Conservation (phyloP, 1,139 yeast species). For the Hyphopichia khmerensis region DNA sequence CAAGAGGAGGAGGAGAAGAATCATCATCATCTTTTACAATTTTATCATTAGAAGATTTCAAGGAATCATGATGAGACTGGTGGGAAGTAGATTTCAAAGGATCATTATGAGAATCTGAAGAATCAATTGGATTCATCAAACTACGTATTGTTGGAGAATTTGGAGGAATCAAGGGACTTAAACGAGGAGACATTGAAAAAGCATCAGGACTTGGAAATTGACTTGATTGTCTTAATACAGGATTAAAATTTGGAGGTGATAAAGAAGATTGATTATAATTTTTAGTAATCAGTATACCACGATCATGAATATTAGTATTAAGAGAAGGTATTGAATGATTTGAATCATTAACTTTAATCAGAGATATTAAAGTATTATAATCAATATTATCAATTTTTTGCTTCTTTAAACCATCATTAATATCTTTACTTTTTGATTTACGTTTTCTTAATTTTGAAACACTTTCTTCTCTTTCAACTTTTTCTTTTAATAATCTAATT, state of each 20-base stretch:
- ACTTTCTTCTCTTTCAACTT: conserved; percentile 32
- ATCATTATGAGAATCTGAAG: neutral
- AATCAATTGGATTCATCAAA: conserved; percentile 8
- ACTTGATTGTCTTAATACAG: conserved; percentile 5
- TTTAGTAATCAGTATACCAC: conserved; percentile 5
- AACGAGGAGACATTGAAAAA: neutral
- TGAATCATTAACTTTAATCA: neutral
- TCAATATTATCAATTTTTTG: neutral
- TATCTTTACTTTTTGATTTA: conserved; percentile 13
- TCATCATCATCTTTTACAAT: too few relatives aligned
- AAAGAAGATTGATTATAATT: neutral
- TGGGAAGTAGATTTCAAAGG: neutral
- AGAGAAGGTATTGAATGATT: too few relatives aligned
- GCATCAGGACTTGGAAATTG: neutral
- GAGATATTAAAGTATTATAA: neutral
- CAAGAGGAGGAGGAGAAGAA: conserved; percentile 10
- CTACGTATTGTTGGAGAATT: conserved; percentile 13
- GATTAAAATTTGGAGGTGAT: neutral
- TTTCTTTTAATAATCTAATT: conserved; percentile 19
- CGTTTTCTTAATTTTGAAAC: conserved; percentile 34
- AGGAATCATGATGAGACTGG: neutral
- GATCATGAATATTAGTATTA: conserved; percentile 2
- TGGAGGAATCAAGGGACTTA: conserved; percentile 3
- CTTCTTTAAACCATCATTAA: neutral
- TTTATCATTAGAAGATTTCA: too few relatives aligned